These are phyloP conservation scores for Pichia manshurica DNA, from an alignment of 805 yeast genomes.

Conservation along the genomic window DNA sequence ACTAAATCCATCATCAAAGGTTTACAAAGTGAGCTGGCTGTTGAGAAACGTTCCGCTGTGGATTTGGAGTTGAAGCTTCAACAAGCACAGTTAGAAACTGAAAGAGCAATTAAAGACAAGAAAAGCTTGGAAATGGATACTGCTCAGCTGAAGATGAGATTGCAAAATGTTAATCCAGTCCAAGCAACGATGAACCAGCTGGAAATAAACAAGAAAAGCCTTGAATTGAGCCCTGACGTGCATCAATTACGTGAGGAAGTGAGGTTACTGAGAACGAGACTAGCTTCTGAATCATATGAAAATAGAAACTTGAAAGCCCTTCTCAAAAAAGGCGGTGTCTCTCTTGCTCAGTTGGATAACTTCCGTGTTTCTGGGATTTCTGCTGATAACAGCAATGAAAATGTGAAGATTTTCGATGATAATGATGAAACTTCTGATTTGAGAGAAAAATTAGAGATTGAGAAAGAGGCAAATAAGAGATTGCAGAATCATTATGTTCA, in stretches of 20 bases:
- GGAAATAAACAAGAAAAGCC: constrained; percentile 4
- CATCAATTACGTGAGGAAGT: constrained; percentile 45
- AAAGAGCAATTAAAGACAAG: constrained; percentile 28
- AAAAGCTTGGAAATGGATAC: constrained; percentile 28
- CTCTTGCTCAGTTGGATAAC: not conserved
- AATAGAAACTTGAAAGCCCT: constrained; percentile 44
- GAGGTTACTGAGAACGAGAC: constrained; percentile 52
- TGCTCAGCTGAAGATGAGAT: constrained; percentile 29
- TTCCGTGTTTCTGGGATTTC: not conserved
- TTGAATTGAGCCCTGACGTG: constrained; percentile 11
- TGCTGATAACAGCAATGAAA: not conserved
- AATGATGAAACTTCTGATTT: constrained; percentile 1
- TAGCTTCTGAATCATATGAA: constrained; percentile 61
- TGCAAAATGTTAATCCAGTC: constrained; percentile 22
- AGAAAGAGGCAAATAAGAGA: constrained; percentile 29
- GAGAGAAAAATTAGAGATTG: constrained; percentile 20
- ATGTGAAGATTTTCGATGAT: constrained; percentile 10
- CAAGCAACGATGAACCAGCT: constrained; percentile 8
- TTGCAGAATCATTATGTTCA: constrained; percentile 29
- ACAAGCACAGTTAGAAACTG: constrained; percentile 31
- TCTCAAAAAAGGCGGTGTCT: constrained; percentile 22
- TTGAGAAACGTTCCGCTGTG: constrained; percentile 24
- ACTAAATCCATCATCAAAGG: constrained; percentile 29
- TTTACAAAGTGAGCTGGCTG: constrained; percentile 25
- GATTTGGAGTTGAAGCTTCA: constrained; percentile 25